A percentile compares a stretch with the other conserved stretches of the same genome.
These are phyloP conservation scores for Pisolithus microcarpus DNA, from an alignment of 768 basidiomycete species.

Conservation along the genomic window DNA sequence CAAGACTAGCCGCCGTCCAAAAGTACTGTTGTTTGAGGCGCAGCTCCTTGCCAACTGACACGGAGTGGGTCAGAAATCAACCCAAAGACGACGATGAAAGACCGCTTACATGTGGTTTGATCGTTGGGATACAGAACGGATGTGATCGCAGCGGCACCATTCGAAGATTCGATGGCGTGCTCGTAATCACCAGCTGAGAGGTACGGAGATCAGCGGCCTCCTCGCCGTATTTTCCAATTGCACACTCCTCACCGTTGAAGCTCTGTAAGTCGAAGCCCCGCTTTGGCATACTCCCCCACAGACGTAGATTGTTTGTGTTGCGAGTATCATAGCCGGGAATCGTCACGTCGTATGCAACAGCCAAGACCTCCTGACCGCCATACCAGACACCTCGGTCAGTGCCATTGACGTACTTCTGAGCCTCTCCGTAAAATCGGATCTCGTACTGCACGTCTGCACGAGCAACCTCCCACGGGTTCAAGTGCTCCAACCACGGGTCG, in stretches of 20 bases:
- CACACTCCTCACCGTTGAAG: conserved; percentile 70
- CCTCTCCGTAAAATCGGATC: conserved; percentile 82
- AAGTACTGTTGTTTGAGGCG: conserved; percentile 97
- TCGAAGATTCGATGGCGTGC: conserved; percentile 77
- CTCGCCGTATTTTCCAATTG: no score
- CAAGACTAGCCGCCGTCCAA: conserved; percentile 83
- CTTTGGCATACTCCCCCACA: conserved; percentile 83
- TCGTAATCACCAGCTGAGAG: conserved; percentile 80
- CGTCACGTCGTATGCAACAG: conserved; percentile 91
- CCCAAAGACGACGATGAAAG: neutral
- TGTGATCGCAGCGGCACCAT: conserved; percentile 90
- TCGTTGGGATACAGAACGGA: conserved; percentile 96
- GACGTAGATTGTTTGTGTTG: conserved; percentile 84
- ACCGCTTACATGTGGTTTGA: conserved; percentile 54
- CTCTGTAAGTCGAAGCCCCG: conserved; percentile 89
- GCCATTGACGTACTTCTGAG: conserved; percentile 59
- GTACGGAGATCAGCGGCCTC: neutral
- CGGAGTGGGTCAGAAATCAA: neutral
- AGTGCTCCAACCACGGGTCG: conserved; percentile 85
- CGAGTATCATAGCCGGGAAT: conserved; percentile 77
- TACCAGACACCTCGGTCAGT: conserved; percentile 64
- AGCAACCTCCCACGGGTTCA: conserved; percentile 85
- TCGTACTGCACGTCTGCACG: conserved; percentile 80
- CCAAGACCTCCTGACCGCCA: conserved; percentile 91
- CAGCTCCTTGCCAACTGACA: conserved; percentile 72